Evolutionary conservation across 352 stramenopile genomes (phyloP), one percentile per base, ranked within the genome.

Genomic region (Pythium insidiosum): DNA sequence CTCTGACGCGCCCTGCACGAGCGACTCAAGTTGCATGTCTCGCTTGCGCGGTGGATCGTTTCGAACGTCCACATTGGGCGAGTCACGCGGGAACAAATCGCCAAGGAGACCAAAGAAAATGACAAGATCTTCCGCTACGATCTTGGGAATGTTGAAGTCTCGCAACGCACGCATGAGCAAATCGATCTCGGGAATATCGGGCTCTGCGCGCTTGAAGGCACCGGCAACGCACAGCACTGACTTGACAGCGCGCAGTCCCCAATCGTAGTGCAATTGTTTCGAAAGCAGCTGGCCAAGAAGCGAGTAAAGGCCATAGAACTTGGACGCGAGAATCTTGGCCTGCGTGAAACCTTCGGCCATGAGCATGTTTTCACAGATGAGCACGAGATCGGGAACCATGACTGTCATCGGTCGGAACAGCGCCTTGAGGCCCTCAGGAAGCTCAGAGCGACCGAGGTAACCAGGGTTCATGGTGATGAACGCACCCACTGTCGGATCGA

Each of bases 381-480:
- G 61, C 43, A 97, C 88, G 1, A 97, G 62, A 61, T 98, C 92
- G 10, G 94, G 94, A 24, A 98, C 92, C 89, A 97, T 97, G 34
- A 98, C 88, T 12, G 93, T 97, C 81, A 98, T 97, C 12, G 94
- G 92, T 4, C 94, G 80, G 64, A 98, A 98, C 2, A 98, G 60
- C 6, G 90, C 90, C 57, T 98, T 97, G 6, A 98, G 64, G 23
- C 89, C 92, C 74, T 98, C 93, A 5, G 94, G 93, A 5, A 98
- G 70, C 53, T 98, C 93, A 0, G 83, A 96, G 13, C 93, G 86
- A 31, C 93, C 93, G 18, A 98, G 63, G 58, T 98, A 98, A 12
- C 92, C 94, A 3, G 94, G 94, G 57, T 98, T 98, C 94, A 98
- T 98, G 13, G 94, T 98, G 52, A 98, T 98, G 58, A 96, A 98